Percentiles rank a stretch among this genome's conserved stretches.
These are phyloP conservation scores for Colletotrichum acutatum DNA, from an alignment of 2,329 filamentous ascomycete species.

Conservation along the genomic window DNA sequence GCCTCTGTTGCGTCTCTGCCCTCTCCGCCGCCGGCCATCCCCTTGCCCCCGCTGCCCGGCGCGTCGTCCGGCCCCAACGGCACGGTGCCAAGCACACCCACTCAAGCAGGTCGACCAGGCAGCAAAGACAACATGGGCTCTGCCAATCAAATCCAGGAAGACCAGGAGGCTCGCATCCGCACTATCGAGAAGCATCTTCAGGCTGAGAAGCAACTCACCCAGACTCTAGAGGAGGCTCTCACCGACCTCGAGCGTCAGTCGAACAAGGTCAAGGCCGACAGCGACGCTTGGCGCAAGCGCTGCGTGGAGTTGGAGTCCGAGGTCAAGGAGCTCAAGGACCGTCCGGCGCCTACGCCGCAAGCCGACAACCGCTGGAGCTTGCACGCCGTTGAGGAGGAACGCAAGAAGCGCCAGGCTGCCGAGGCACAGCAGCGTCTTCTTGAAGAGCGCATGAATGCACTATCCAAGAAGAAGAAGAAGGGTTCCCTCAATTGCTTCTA, in stretches of 20 bases:
- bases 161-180: conserved; percentile 93
- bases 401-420: conserved; percentile 89
- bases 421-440: conserved; percentile 90
- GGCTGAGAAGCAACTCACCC: conserved; percentile 95
- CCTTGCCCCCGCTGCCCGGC: conserved; percentile 88
- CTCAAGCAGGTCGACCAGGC: conserved; percentile 71
- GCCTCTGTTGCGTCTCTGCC: conserved; percentile 85
- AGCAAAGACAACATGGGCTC: conserved; percentile 79
- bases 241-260: conserved; percentile 92
- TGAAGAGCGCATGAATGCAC: conserved; percentile 93
- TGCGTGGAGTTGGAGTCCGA: conserved; percentile 79
- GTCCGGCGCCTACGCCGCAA: conserved; percentile 54
- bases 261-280: conserved; percentile 90
- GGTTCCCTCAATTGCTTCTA: conserved; percentile 98
- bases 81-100: conserved; percentile 64
- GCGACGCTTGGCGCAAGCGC: conserved; percentile 91
- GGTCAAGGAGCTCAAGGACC: conserved; percentile 72
- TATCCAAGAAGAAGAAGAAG: conserved; percentile 95
- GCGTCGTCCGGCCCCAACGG: conserved; percentile 51
- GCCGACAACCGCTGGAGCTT: conserved; percentile 75
- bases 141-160: conserved; percentile 85
- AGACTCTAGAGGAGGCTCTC: conserved; percentile 93
- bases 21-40: conserved; percentile 93
- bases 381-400: conserved; percentile 95
- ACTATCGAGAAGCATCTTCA: conserved; percentile 97